Evolutionary conservation across 2,329 filamentous ascomycete genomes (phyloP).

Genomic region (Clarireedia homoeocarpa): DNA sequence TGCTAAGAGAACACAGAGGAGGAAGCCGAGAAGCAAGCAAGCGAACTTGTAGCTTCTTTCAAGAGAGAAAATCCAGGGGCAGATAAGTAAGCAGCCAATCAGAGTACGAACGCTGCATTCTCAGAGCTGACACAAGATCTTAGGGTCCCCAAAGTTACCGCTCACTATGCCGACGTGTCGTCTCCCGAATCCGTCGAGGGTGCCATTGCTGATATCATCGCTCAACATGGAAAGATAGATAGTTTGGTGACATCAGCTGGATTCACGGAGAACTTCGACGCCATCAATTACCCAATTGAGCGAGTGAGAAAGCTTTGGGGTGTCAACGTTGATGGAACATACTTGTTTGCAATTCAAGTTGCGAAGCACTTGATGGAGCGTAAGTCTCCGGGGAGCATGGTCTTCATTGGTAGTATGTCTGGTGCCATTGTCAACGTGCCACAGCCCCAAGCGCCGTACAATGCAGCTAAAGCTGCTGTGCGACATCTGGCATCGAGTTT

Average conservation of each 20-base stretch:
- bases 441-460: slow-evolving; percentile 89
- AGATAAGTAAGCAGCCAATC: slow-evolving; percentile 44
- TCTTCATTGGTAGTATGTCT: slow-evolving; percentile 94
- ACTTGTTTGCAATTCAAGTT: slow-evolving; percentile 76
- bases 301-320: slow-evolving; percentile 89
- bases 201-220: slow-evolving; percentile 61
- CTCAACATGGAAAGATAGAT: slow-evolving; percentile 74
- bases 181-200: slow-evolving; percentile 69
- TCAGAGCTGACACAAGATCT: neutral
- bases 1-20: slow-evolving; percentile 50
- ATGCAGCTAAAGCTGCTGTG: slow-evolving; percentile 86
- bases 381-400: slow-evolving; percentile 73
- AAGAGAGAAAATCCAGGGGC: slow-evolving; percentile 70
- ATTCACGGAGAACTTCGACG: slow-evolving; percentile 93
- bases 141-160: slow-evolving; percentile 74
- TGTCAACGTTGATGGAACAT: slow-evolving; percentile 90
- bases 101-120: neutral
- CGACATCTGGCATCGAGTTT: slow-evolving; percentile 80
- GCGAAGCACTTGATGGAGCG: slow-evolving; percentile 84
- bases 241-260: slow-evolving; percentile 92
- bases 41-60: slow-evolving; percentile 67
- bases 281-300: slow-evolving; percentile 82
- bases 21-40: slow-evolving; percentile 71
- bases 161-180: slow-evolving; percentile 84
- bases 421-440: slow-evolving; percentile 91